Evolutionary conservation across 768 basidiomycete species (phyloP).

Genomic region (Boletus tylopilopsis): DNA sequence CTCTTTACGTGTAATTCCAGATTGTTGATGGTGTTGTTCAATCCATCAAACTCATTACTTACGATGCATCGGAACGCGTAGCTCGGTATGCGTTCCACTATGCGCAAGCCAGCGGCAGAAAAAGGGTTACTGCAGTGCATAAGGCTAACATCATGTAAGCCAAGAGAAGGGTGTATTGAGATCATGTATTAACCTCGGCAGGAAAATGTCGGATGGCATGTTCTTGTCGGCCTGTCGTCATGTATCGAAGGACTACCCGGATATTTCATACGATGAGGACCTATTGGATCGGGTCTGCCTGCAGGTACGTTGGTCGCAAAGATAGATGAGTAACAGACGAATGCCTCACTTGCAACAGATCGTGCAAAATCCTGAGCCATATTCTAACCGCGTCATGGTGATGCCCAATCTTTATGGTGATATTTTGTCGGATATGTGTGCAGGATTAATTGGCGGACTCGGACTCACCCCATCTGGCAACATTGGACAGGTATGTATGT

Average conservation of each 20-base stretch:
- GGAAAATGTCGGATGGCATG: slow-evolving; percentile 99
- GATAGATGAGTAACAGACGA: neutral
- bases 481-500: slow-evolving; percentile 76
- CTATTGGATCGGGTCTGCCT: slow-evolving; percentile 95
- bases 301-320: slow-evolving; percentile 47
- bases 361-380: slow-evolving; percentile 90
- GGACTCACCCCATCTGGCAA: slow-evolving; percentile 97
- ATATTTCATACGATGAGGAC: slow-evolving; percentile 93
- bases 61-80: slow-evolving; percentile 97
- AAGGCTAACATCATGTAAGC: slow-evolving; percentile 98
- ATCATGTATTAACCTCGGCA: slow-evolving; percentile 32
- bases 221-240: slow-evolving; percentile 97
- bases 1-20: slow-evolving; percentile 37
- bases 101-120: slow-evolving; percentile 82
- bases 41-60: slow-evolving; percentile 99
- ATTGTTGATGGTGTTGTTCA: slow-evolving; percentile 97
- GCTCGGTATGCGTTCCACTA: slow-evolving; percentile 99
- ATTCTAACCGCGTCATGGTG: slow-evolving; percentile 97
- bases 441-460: slow-evolving; percentile 95
- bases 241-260: slow-evolving; percentile 93
- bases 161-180: neutral
- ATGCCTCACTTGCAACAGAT: slow-evolving; percentile 52
- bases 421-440: slow-evolving; percentile 97
- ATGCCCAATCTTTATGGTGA: slow-evolving; percentile 99
- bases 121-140: slow-evolving; percentile 96